Evolutionary conservation across 257 asterid species (phyloP), one percentile per base, ranked within the genome.

Genomic region (Gentiana macrophylla): DNA sequence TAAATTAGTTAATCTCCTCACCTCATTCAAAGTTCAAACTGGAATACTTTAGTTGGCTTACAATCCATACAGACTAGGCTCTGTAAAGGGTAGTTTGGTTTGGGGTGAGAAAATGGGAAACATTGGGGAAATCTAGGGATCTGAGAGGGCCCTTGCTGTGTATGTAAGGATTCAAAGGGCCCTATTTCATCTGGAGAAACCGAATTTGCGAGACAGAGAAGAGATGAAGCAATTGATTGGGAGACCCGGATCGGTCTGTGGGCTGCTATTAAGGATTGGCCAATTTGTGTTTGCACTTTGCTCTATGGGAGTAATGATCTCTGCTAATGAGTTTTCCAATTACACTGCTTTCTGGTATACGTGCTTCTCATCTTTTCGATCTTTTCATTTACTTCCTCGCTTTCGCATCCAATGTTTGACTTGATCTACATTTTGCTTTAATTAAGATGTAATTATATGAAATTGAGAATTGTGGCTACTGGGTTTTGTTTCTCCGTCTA

Each of bases 261-360:
- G 96, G 50, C 68, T 84, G 77, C 46, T 84, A 4, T 70, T 91
- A 50, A 84, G 98, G 75, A 74, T 79, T 62, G 94, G 84, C 56
- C 98, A 91, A 59, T 86, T 79, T 66, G 72, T 79, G 10, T 84
- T 79, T 79, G 98, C 96, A 53, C 93, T 82, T 84, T 77, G 75
- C 2, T 84, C 97, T 37, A 80, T 84, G 66, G 98, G 82, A 52
- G 80, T 75, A 62, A 86, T 91, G 98, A 92, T 83, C 74, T 80
- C 98, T 70, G 89, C 95, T 80, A 49, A 41, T 77, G 95, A 92
- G 1, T 91, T 91, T 79, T 86, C 98, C 57, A 76, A 76, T 67
- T 86, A 76, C 78, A 86, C 98, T 70, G 96, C 98, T 60, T 91
- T 80, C 74, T 91, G 98, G 98, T 91, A 82, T 60, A 53, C 44